Base-by-base conservation (phyloP, 495 filamentous ascomycete species). In the Aspergillus olivimuriae region DNA sequence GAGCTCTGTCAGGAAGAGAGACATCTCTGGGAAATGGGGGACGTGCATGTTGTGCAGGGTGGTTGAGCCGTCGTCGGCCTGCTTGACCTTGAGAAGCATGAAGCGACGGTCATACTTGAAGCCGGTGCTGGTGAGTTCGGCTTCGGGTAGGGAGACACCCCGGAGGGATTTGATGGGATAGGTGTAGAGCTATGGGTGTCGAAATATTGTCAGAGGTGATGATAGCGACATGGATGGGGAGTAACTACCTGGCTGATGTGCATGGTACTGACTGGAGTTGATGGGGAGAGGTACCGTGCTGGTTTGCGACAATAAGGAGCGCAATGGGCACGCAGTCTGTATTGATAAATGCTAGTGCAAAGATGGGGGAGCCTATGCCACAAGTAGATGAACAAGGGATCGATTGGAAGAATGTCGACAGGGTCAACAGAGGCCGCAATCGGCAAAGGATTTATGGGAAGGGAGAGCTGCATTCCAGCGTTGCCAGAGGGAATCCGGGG, bases 101-200 rank as follows among this genome's bases (percentile, higher is more conserved):
- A 87, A 92, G 12, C 72, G 68, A 7, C 90, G 80, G 66, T 96
- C 90, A 61, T 87, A 75, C 23, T 66, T 63, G 45, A 94, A 76
- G 10, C 89, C 89, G 47, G 80, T 73, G n/a, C 71, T 61, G 1
- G 80, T 81, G 24, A 90, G 56, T 5, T 63, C 47, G 9, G 83
- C 74, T 16, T 68, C 54, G 2, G 65, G 34, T 26, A 95, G 58
- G 19, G 72, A 44, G 21, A 86, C 76, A 4, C 75, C 80, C 4
- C 83, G 79, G 1, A 95, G 74, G 2, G 82, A 88, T 56, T 95
- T 96, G 68, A 96, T 86, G 43, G 90, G 89, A 58, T 95, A 94
- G 32, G 86, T 72, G 64, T 87, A 92, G 23, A 96, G 73, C 84
- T 92, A 53, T 35, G 5, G 11, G 18, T 4, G 18, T 16, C 21